Conservation (phyloP, 768 basidiomycete species). For the Pleurotus citrinopileatus region DNA sequence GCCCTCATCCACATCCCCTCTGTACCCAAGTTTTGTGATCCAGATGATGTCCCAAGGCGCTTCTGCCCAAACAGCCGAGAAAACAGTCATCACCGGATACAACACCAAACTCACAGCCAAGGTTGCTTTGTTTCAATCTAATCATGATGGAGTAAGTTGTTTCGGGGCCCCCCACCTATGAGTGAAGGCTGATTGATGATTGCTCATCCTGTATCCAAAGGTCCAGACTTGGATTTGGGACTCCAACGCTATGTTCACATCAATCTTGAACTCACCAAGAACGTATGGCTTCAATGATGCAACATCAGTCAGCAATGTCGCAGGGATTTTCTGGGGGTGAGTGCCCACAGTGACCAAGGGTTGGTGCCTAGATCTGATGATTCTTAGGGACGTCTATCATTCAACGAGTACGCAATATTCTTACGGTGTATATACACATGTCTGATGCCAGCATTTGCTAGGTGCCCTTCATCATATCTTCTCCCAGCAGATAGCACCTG, state of each 20-base stretch:
- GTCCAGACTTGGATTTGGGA: constrained; percentile 50
- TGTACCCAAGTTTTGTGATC: neutral
- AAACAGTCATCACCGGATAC: constrained; percentile 46
- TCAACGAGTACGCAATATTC: neutral
- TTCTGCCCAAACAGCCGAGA: constrained; percentile 36
- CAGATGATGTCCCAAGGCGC: constrained; percentile 49
- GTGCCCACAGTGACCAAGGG: constrained; percentile 16
- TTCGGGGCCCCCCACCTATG: no score
- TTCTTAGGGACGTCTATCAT: neutral
- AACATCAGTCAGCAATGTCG: constrained; percentile 35
- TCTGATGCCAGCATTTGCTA: neutral
- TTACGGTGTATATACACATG: neutral
- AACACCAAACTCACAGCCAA: constrained; percentile 46
- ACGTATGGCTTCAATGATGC: constrained; percentile 55
- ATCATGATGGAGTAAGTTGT: constrained; percentile 42
- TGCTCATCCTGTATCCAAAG: constrained; percentile 26
- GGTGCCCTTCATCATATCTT: neutral
- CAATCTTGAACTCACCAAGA: constrained; percentile 44
- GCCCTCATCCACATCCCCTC: neutral
- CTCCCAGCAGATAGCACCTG: neutral
- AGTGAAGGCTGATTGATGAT: neutral
- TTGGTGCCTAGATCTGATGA: neutral
- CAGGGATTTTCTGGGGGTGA: constrained; percentile 55
- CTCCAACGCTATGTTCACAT: constrained; percentile 44
- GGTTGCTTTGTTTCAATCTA: constrained; percentile 37